These are phyloP conservation scores for Rhizopogon sp. DNA, from an alignment of 768 basidiomycete species.

Conservation along the genomic window DNA sequence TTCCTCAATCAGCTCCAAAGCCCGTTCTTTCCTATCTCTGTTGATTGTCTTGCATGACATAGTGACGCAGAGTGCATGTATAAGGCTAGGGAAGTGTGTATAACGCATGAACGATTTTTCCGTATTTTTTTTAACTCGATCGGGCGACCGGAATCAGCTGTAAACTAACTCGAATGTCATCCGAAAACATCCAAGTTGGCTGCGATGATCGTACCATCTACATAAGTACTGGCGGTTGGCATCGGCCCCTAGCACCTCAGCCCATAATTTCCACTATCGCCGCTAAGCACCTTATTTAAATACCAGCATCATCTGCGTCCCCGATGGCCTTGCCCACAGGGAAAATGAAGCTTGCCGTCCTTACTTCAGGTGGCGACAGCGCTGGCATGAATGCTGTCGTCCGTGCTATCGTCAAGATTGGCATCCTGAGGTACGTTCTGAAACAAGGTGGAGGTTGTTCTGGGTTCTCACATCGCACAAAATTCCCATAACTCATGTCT, in stretches of 20 bases:
- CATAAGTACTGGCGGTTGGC: too few relatives aligned
- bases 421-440: slow-evolving; percentile 73
- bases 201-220: not conserved
- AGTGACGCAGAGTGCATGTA: too few relatives aligned
- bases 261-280: slow-evolving; percentile 2
- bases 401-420: slow-evolving; percentile 87
- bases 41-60: too few relatives aligned
- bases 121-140: too few relatives aligned
- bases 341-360: slow-evolving; percentile 84
- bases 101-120: too few relatives aligned
- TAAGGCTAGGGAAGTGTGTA: too few relatives aligned
- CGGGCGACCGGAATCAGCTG: too few relatives aligned
- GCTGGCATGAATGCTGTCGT: slow-evolving; percentile 98
- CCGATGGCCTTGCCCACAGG: not conserved
- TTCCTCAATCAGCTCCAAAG: too few relatives aligned
- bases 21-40: too few relatives aligned
- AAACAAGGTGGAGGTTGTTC: not conserved
- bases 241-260: not conserved
- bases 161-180: not conserved
- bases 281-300: not conserved
- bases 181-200: not conserved
- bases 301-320: not conserved
- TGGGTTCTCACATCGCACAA: not conserved
- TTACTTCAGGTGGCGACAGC: slow-evolving; percentile 96
- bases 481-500: slow-evolving; percentile 4